Base-by-base conservation (phyloP, 495 filamentous ascomycete species). In the Penicillium egyptiacum region DNA sequence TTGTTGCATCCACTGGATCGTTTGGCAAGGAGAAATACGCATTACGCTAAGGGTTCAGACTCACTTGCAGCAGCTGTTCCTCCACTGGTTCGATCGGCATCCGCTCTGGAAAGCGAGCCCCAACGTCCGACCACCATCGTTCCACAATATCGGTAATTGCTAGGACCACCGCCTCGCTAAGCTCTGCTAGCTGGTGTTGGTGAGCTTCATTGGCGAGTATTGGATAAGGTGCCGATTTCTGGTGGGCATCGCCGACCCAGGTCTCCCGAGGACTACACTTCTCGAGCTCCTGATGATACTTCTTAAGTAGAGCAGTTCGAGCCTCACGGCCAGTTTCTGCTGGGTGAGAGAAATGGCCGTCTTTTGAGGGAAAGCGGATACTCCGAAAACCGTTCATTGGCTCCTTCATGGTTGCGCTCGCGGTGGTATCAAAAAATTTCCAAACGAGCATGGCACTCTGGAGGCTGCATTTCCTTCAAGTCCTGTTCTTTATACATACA, bases 21-120 rank as follows among this genome's bases (percentile, higher is more conserved):
- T 14, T 58, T 33, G 56, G 45, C 40, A 50, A n/a, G n/a, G n/a
- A n/a, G n/a, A n/a, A n/a, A n/a, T n/a, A n/a, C n/a, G n/a, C n/a
- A n/a, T n/a, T n/a, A n/a, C n/a, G n/a, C n/a, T n/a, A n/a, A n/a
- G 33, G 17, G 12, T 42, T 4, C 35, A 44, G 17, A 45, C 39
- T 50, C 35, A 64, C 61, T 22, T 51, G 47, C 31, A 64, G 46
- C 3, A 80, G 61, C 9, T 66, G 57, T 37, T 77, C 74, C 39
- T 79, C 65, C 22, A 62, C 56, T 8, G 57, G 47, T 19, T 73
- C 67, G 23, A 77, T 49, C 1, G 76, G 76, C 67, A 80, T 80
- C 0, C 70, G 61, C 51, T 64, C 28, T 12, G 68, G 69, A 50
- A 79, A 72, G 11, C 48, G 22, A 4, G 74, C 69, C 7, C 64